Percentiles rank a stretch among this genome's conserved stretches.
phyloP scores from a whole-genome alignment of 768 basidiomycete genomes.

The Tulasnella sp. region DNA sequence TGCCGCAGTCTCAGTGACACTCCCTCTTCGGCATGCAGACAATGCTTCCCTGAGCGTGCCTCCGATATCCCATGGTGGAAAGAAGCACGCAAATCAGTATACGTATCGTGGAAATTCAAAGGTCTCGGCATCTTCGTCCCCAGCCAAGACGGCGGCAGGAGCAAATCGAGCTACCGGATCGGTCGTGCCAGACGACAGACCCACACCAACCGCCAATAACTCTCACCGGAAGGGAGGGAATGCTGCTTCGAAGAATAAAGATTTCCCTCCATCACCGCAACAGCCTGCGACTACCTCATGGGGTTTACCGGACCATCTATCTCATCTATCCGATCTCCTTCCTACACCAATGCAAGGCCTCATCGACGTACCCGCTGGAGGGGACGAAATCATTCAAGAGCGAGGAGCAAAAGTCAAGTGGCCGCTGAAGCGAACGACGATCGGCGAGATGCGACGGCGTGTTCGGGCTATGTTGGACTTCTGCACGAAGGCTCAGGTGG shows the following conservation, averaged over 20 bases:
- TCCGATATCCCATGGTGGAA: conserved; percentile 8
- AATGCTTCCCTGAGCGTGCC: conserved; percentile 1
- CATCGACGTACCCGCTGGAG: conserved; percentile 27
- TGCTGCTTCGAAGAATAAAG: conserved; percentile 1
- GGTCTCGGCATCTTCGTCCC: background rate
- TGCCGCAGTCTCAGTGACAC: background rate
- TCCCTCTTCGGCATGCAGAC: background rate
- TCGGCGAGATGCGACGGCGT: conserved; percentile 31
- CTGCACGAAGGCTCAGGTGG: conserved; percentile 30
- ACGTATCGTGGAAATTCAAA: conserved; percentile 28
- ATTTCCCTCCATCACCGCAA: conserved; percentile 26
- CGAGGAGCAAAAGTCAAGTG: conserved; percentile 31
- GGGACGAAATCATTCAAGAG: conserved; percentile 23
- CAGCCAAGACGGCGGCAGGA: background rate
- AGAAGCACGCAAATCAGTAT: conserved; percentile 32
- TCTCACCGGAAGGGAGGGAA: conserved; percentile 14
- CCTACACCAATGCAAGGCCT: conserved; percentile 28
- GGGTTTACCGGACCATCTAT: conserved; percentile 30
- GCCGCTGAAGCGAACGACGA: conserved; percentile 31
- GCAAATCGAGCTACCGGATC: conserved; percentile 5
- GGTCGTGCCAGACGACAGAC: conserved; percentile 11
- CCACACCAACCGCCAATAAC: background rate
- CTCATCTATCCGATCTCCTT: conserved; percentile 30
- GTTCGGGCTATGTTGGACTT: conserved; percentile 31
- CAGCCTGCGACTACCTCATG: conserved; percentile 23